Evolutionary conservation across 2,329 filamentous ascomycete genomes (phyloP).

Genomic region (Rugonectria rugulosa): DNA sequence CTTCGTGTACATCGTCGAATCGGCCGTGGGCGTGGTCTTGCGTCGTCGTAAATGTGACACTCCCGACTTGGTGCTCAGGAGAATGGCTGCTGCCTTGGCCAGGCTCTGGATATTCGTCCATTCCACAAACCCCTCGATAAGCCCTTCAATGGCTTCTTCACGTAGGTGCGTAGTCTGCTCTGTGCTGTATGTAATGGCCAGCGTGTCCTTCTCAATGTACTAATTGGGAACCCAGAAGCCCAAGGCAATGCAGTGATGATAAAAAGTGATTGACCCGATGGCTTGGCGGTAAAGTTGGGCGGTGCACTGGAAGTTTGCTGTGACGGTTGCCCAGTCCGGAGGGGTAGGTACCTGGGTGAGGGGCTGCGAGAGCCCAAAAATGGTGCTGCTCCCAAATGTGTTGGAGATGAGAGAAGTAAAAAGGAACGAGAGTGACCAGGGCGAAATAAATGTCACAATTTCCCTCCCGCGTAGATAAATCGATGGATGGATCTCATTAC

Average conservation of each 20-base stretch:
- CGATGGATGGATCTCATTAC: constrained; percentile 15
- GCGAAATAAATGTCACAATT: constrained; percentile 1
- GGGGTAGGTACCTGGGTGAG: not conserved
- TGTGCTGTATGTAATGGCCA: no score
- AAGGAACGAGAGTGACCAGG: constrained; percentile 2
- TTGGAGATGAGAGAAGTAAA: not conserved
- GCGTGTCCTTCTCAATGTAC: no score
- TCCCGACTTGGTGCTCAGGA: constrained; percentile 1
- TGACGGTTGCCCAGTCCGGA: no score
- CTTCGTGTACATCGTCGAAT: not conserved
- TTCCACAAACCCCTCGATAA: constrained; percentile 28
- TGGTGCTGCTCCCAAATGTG: not conserved
- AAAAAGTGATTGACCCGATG: not conserved
- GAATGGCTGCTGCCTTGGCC: constrained; percentile 20
- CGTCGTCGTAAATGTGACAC: constrained; percentile 1
- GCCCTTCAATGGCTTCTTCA: no score
- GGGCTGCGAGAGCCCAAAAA: not conserved
- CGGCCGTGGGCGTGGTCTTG: not conserved
- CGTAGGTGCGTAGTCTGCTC: no score
- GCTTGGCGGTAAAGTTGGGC: not conserved
- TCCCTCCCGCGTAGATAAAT: not conserved
- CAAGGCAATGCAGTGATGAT: not conserved
- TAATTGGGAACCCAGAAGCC: no score
- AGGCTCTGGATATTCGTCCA: constrained; percentile 38
- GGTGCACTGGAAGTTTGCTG: no score